Percentiles rank a stretch among this genome's conserved stretches.
phyloP scores from a whole-genome alignment of 2,329 filamentous ascomycete species.

The Rhynchosporium secalis region DNA sequence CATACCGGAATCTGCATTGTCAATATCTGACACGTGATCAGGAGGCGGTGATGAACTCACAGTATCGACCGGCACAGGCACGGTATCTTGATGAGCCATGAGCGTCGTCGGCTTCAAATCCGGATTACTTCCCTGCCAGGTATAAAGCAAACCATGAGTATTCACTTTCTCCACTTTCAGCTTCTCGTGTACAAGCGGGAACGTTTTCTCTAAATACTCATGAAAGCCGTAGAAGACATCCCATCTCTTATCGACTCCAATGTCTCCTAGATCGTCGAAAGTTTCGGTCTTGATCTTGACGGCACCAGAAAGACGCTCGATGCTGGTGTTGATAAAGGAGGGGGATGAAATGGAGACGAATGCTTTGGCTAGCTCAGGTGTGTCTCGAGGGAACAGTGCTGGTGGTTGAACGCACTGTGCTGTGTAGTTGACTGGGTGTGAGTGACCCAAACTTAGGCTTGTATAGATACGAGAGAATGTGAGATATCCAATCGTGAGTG shows the following conservation, averaged over 20 bases:
- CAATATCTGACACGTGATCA: no score
- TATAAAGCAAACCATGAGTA: constrained; percentile 12
- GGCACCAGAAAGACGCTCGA: constrained; percentile 13
- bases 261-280: constrained; percentile 13
- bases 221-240: constrained; percentile 16
- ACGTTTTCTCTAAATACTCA: constrained; percentile 10
- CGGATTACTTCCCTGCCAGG: constrained; percentile 12
- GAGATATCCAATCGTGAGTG: neutral
- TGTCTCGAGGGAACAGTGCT: constrained; percentile 11
- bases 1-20: constrained; percentile 43
- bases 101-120: constrained; percentile 9
- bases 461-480: neutral
- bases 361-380: constrained; percentile 5
- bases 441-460: no score
- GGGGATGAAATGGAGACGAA: constrained; percentile 13
- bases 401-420: constrained; percentile 13
- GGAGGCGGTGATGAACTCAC: neutral
- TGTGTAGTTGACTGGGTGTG: constrained; percentile 3
- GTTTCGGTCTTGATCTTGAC: constrained; percentile 18
- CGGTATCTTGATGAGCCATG: constrained; percentile 32
- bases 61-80: constrained; percentile 45
- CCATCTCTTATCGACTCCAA: constrained; percentile 13
- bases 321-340: constrained; percentile 7
- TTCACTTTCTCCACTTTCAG: constrained; percentile 20
- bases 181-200: constrained; percentile 18